Base-by-base conservation (phyloP, 345 rosid genomes). In the Citrus mangshanensis region DNA sequence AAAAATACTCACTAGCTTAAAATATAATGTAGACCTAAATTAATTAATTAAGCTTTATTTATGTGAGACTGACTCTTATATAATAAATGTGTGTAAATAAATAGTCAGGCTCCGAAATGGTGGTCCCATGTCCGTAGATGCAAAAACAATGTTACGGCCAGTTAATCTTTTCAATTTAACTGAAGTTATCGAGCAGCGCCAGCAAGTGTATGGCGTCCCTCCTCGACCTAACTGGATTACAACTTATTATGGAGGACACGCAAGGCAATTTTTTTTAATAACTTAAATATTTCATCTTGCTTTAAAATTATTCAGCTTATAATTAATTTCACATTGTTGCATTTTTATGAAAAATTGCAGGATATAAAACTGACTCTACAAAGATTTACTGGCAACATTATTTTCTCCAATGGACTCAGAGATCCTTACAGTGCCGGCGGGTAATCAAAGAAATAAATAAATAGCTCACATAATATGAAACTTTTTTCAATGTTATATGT, bases 191-290 rank as follows among this genome's bases (percentile, higher is more conserved):
- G 7, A 82, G 1, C 0, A 73, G 0, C 86, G 90, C 84, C 76
- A 6, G 8, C 0, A 1, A 12, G 0, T 0, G 0, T 90, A 61
- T 4, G 85, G 85, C 1, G 89, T 85, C 25, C n/a, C 73, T 21
- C 87, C 93, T 77, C 81, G 90, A 10, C 89, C 88, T 19, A 87
- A 86, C 22, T 87, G 94, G 91, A 72, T 85, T 70, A 83, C 94
- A 14, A 72, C 89, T 4, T 86, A 89, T 42, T 89, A 81, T 2
- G 91, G 89, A 56, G 91, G 88, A 37, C 83, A 85, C 75, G 94
- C 87, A 81, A 10, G 74, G 3, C 34, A 4, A 34, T 34, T 34
- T 34, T 34, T 0, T 4, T 19, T 2, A 21, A 40, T 5, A 38
- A 4, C 0, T 51, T 16, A 16, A 16, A 14, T 4, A 5, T 16